Evolutionary conservation across 768 basidiomycete genomes (phyloP).

Genomic region (Russula foetens): DNA sequence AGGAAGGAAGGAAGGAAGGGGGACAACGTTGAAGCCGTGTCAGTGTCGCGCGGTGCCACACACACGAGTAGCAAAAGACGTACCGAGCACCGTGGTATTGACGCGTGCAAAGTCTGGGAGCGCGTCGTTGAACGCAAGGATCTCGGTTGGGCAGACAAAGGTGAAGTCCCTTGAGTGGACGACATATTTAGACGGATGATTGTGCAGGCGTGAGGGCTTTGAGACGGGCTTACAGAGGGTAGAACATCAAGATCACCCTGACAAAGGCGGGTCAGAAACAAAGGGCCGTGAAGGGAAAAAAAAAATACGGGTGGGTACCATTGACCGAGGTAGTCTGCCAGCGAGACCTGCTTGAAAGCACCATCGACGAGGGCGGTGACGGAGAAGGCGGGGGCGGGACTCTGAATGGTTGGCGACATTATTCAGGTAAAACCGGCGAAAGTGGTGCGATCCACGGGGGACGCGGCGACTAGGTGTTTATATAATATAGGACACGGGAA

Average conservation of each 20-base stretch:
- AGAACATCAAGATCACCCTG: conserved; percentile 93
- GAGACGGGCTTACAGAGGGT: conserved; percentile 67
- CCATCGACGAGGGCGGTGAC: conserved; percentile 70
- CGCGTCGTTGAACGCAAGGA: conserved; percentile 90
- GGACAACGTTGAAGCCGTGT: no score
- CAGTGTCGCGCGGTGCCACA: no score
- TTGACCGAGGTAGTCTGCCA: conserved; percentile 68
- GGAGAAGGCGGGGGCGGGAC: conserved; percentile 76
- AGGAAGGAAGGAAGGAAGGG: no score
- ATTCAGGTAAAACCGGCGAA: conserved; percentile 25
- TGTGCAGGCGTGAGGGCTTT: neutral
- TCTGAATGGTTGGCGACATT: conserved; percentile 46
- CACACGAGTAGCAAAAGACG: conserved; percentile 15
- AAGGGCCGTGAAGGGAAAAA: neutral
- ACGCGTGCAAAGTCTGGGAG: conserved; percentile 68
- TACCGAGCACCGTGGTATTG: conserved; percentile 71
- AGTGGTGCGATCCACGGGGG: neutral
- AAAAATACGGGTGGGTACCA: conserved; percentile 43
- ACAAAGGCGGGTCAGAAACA: neutral
- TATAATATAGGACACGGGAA: neutral
- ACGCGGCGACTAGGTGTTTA: neutral
- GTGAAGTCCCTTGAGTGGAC: conserved; percentile 60
- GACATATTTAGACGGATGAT: neutral
- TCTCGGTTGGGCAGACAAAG: conserved; percentile 92
- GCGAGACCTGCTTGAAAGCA: conserved; percentile 67